A percentile compares a stretch with the other conserved stretches of the same genome.
Evolutionary conservation across 177 flowering plant species (phyloP).

Genomic region (Vitis hybrid): DNA sequence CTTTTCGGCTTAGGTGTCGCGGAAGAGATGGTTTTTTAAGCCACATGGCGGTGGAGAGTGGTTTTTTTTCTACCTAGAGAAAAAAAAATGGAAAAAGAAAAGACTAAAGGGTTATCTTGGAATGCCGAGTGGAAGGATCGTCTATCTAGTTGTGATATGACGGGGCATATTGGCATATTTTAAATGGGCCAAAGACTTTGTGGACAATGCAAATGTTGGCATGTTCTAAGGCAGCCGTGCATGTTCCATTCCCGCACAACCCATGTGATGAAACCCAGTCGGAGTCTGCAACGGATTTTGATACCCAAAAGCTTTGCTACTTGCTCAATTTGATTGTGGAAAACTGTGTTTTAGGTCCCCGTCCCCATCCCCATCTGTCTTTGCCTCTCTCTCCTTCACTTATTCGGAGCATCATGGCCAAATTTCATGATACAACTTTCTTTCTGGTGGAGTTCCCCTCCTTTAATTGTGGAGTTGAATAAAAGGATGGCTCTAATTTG

Average conservation of each 20-base stretch:
- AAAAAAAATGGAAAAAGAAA: slow-evolving; percentile 6
- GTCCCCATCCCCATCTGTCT: slow-evolving; percentile 13
- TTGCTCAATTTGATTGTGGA: slow-evolving; percentile 11
- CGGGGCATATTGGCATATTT: slow-evolving; percentile 15
- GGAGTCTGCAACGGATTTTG: slow-evolving; percentile 1
- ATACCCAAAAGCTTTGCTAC: slow-evolving; percentile 10
- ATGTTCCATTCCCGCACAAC: slow-evolving; percentile 24
- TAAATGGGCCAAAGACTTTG: slow-evolving; percentile 2
- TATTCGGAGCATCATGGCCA: too few relatives aligned
- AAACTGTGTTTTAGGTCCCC: slow-evolving; percentile 6
- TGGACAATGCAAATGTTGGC: slow-evolving; percentile 24
- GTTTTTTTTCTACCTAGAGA: not conserved
- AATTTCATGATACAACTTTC: not conserved
- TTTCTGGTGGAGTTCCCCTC: slow-evolving; percentile 10
- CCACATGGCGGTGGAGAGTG: not conserved
- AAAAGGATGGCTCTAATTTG: not conserved
- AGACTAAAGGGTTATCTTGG: slow-evolving; percentile 19
- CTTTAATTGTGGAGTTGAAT: not conserved
- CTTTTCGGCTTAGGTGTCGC: slow-evolving; percentile 4
- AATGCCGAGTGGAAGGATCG: slow-evolving; percentile 19
- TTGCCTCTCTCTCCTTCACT: not conserved
- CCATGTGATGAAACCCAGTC: slow-evolving; percentile 36
- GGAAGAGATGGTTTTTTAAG: slow-evolving; percentile 13
- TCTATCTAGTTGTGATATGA: slow-evolving; percentile 28
- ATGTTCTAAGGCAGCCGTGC: slow-evolving; percentile 28